Evolutionary conservation across 805 yeast genomes (phyloP).

Genomic region (Candida khao-thaluensis): DNA sequence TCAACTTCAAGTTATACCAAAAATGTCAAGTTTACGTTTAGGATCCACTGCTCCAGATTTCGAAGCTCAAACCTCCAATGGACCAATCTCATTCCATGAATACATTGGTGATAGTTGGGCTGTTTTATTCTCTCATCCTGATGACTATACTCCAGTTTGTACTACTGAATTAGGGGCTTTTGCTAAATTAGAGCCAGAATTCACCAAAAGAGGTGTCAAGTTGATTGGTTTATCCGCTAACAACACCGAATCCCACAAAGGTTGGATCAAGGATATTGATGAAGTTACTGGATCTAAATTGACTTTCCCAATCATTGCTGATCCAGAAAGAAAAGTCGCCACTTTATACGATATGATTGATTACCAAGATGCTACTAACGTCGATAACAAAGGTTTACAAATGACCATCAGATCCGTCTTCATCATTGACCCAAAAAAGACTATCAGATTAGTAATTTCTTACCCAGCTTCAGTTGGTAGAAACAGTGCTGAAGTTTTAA

Average conservation of each 20-base stretch:
- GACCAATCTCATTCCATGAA: slow-evolving; percentile 83
- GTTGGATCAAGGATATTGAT: slow-evolving; percentile 90
- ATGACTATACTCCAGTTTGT: slow-evolving; percentile 95
- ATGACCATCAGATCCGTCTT: slow-evolving; percentile 91
- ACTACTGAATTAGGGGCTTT: slow-evolving; percentile 96
- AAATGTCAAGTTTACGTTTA: slow-evolving; percentile 16
- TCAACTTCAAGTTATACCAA: too few relatives aligned
- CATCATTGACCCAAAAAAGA: slow-evolving; percentile 87
- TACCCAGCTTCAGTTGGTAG: slow-evolving; percentile 96
- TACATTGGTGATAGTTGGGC: slow-evolving; percentile 86
- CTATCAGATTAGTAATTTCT: slow-evolving; percentile 78
- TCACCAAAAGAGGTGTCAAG: slow-evolving; percentile 79
- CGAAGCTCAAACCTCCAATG: slow-evolving; percentile 77
- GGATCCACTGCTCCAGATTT: slow-evolving; percentile 89
- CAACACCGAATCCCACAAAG: slow-evolving; percentile 71
- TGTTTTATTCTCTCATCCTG: slow-evolving; percentile 90
- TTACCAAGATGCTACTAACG: slow-evolving; percentile 64
- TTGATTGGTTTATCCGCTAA: slow-evolving; percentile 90
- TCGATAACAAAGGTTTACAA: slow-evolving; percentile 68
- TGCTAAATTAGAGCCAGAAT: slow-evolving; percentile 85
- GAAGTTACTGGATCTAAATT: slow-evolving; percentile 77
- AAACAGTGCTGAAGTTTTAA: slow-evolving; percentile 87
- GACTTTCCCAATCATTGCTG: slow-evolving; percentile 89
- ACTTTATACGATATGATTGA: slow-evolving; percentile 68
- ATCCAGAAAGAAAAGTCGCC: slow-evolving; percentile 80